These are phyloP conservation scores for Peronospora farinosa DNA, from an alignment of 352 stramenopile genomes.

Conservation along the genomic window DNA sequence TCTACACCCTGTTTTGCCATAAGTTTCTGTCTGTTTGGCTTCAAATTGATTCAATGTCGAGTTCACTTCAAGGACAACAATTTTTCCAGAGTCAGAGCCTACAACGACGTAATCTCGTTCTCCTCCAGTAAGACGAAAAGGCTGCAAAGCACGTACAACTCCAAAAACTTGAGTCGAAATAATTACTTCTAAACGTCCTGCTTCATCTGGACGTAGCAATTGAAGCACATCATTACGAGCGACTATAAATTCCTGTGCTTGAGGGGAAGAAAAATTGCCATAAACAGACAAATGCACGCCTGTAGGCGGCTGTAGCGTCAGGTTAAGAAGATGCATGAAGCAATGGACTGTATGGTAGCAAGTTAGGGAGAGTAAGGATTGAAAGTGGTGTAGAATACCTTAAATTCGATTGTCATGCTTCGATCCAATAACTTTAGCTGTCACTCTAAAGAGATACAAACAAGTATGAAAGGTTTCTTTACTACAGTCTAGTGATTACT, in stretches of 20 bases:
- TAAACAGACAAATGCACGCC: conserved; percentile 81
- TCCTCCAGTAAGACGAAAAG: conserved; percentile 84
- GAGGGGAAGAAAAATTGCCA: conserved; percentile 87
- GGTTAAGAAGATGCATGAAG: conserved; percentile 81
- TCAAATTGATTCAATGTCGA: conserved; percentile 61
- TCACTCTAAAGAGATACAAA: too few relatives aligned
- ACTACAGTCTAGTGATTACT: too few relatives aligned
- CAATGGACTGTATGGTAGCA: not conserved
- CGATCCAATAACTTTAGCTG: too few relatives aligned
- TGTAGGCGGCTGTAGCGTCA: conserved; percentile 81
- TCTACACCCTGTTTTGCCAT: conserved; percentile 94
- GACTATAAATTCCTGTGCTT: conserved; percentile 94
- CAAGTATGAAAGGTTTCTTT: too few relatives aligned
- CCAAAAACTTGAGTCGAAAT: conserved; percentile 87
- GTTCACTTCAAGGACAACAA: conserved; percentile 94
- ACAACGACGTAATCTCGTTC: conserved; percentile 95
- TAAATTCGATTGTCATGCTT: too few relatives aligned
- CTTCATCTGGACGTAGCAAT: conserved; percentile 81
- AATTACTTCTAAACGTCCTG: conserved; percentile 68
- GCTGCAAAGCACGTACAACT: conserved; percentile 87
- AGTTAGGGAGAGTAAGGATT: not conserved
- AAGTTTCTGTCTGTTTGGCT: conserved; percentile 91
- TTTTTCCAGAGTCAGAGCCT: conserved; percentile 92
- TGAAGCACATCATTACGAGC: conserved; percentile 91
- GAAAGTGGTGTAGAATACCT: too few relatives aligned